Evolutionary conservation across 352 stramenopile species (phyloP).

Genomic region (Globisporangium cederbergense): DNA sequence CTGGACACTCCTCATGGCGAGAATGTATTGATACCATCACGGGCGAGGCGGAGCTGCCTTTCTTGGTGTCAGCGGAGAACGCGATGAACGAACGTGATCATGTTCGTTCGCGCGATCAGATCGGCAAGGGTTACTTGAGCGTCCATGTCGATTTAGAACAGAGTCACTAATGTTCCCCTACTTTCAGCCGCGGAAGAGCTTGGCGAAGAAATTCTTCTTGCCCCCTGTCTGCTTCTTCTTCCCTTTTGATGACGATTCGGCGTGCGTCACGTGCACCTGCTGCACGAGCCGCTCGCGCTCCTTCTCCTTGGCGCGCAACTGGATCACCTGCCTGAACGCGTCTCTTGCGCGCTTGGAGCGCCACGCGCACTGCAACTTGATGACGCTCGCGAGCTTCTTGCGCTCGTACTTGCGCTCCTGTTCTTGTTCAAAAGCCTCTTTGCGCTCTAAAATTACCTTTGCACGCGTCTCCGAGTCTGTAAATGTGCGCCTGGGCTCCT

Average conservation of each 20-base stretch:
- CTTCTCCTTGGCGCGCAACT: slow-evolving; percentile 60
- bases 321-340: slow-evolving; percentile 52
- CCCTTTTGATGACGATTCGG: not conserved
- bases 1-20: not conserved
- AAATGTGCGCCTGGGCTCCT: slow-evolving; percentile 26
- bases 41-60: not conserved
- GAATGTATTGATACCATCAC: not conserved
- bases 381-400: slow-evolving; percentile 47
- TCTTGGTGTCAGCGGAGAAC: not conserved
- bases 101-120: not conserved
- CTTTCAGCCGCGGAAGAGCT: slow-evolving; percentile 1
- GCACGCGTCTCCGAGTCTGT: slow-evolving; percentile 24
- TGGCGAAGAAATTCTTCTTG: not conserved
- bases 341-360: slow-evolving; percentile 59
- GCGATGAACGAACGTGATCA: not conserved
- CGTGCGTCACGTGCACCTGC: slow-evolving; percentile 16
- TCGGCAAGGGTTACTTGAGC: not conserved
- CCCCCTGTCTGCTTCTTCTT: not conserved
- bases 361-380: slow-evolving; percentile 78
- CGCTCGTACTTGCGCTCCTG: slow-evolving; percentile 33
- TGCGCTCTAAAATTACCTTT: slow-evolving; percentile 38
- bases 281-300: slow-evolving; percentile 41
- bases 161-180: no score
- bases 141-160: no score
- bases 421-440: slow-evolving; percentile 29